Percentiles rank a stretch among this genome's conserved stretches.
phyloP scores from a whole-genome alignment of 345 rosid species.

The Geranium brycei region DNA sequence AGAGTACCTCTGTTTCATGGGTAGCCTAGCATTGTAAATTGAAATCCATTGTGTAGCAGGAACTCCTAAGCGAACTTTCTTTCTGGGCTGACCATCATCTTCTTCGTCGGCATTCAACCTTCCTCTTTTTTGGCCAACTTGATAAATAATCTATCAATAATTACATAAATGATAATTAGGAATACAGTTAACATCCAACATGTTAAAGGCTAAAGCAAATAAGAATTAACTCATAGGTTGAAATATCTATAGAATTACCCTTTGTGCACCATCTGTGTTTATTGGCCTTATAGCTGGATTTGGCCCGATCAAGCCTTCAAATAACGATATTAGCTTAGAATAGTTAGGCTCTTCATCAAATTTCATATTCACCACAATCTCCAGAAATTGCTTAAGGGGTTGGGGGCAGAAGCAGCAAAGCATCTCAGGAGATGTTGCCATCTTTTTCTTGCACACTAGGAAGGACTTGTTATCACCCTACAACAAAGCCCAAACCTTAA shows the following conservation, averaged over 20 bases:
- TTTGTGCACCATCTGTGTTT: slow-evolving; percentile 92
- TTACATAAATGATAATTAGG: slow-evolving; percentile 7
- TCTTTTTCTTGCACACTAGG: slow-evolving; percentile 94
- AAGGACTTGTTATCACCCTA: slow-evolving; percentile 97
- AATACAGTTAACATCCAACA: not conserved
- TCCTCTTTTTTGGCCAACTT: slow-evolving; percentile 93
- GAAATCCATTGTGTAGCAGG: slow-evolving; percentile 98
- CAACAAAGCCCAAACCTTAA: too few species aligned
- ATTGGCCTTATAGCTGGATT: slow-evolving; percentile 76
- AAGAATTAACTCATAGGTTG: too few species aligned
- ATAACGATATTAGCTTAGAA: slow-evolving; percentile 68
- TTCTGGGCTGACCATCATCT: slow-evolving; percentile 82
- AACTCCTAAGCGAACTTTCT: slow-evolving; percentile 83
- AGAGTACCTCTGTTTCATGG: slow-evolving; percentile 92
- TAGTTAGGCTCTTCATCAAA: slow-evolving; percentile 95
- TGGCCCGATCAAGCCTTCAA: slow-evolving; percentile 60
- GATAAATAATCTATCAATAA: slow-evolving; percentile 46
- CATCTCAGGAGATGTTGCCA: slow-evolving; percentile 78
- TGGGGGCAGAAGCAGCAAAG: slow-evolving; percentile 90
- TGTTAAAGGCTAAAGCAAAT: not conserved
- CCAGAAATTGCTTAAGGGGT: slow-evolving; percentile 73
- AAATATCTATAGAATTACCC: slow-evolving; percentile 26
- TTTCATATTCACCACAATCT: slow-evolving; percentile 85
- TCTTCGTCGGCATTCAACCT: slow-evolving; percentile 68
- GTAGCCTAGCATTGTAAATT: slow-evolving; percentile 79